These are phyloP conservation scores for Bacidia gigantensis DNA, from an alignment of 495 filamentous ascomycete species.

Conservation along the genomic window DNA sequence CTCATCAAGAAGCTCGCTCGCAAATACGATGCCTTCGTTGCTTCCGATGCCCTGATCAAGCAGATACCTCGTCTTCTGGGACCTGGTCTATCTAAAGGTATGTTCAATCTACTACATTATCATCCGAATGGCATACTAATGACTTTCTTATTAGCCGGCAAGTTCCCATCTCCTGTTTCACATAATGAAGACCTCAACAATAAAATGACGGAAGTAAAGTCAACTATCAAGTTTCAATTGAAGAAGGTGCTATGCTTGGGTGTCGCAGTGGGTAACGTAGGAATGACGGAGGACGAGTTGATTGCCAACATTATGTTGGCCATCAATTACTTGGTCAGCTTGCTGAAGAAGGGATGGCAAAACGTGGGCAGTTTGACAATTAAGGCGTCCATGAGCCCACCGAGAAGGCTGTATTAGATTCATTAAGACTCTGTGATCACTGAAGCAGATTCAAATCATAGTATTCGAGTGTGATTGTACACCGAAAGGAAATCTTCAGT, in stretches of 20 bases:
- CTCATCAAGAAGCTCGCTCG: constrained; percentile 99
- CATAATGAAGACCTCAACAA: constrained; percentile 80
- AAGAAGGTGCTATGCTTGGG: constrained; percentile 99
- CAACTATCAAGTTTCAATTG: constrained; percentile 99
- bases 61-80: constrained; percentile 99
- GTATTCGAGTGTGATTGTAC: background rate
- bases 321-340: constrained; percentile 98
- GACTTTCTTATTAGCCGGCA: constrained; percentile 53
- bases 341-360: constrained; percentile 99
- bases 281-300: constrained; percentile 90
- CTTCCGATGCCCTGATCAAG: constrained; percentile 93
- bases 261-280: constrained; percentile 96
- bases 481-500: too few relatives aligned
- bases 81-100: constrained; percentile 96
- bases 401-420: constrained; percentile 83
- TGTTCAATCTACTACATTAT: constrained; percentile 17
- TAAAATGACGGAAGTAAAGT: constrained; percentile 98
- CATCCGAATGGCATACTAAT: background rate
- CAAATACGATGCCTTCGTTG: constrained; percentile 98
- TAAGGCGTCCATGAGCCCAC: constrained; percentile 98
- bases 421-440: background rate
- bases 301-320: constrained; percentile 93
- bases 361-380: constrained; percentile 98
- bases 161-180: constrained; percentile 97
- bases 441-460: background rate